phyloP scores from a whole-genome alignment of 306 rosid genomes.

The Sicyos baderoa region DNA sequence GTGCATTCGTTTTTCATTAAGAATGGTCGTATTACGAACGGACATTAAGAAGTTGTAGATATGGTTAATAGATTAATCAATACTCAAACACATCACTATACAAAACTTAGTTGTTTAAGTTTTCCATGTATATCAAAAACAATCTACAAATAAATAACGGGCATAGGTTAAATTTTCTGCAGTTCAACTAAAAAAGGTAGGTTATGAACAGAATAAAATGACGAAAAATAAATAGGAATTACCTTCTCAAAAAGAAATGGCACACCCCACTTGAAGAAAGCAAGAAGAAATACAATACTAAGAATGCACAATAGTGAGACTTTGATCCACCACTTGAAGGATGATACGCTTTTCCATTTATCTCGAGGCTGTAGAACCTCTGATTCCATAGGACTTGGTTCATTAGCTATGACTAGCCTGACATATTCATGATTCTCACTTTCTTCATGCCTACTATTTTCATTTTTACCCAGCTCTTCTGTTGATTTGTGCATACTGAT shows the following conservation, averaged over 20 bases:
- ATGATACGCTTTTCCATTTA: slow-evolving; percentile 35
- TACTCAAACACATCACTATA: not conserved
- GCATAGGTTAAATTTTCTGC: not conserved
- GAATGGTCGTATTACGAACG: not conserved
- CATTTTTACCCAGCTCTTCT: slow-evolving; percentile 43
- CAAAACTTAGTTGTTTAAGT: not conserved
- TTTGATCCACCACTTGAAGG: slow-evolving; percentile 69
- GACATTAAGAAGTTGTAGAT: slow-evolving; percentile 5
- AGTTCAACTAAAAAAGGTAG: not conserved
- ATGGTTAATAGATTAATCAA: not conserved
- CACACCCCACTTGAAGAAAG: slow-evolving; percentile 66
- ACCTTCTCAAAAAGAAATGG: slow-evolving; percentile 89
- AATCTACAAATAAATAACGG: too few species aligned
- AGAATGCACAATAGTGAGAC: slow-evolving; percentile 42
- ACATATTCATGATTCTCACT: slow-evolving; percentile 68
- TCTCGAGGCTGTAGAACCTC: slow-evolving; percentile 48
- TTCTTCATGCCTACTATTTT: slow-evolving; percentile 36
- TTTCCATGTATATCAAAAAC: too few species aligned
- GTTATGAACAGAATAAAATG: not conserved
- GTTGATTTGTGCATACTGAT: slow-evolving; percentile 50
- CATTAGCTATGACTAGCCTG: slow-evolving; percentile 73
- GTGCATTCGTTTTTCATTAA: not conserved
- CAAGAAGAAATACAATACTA: slow-evolving; percentile 31
- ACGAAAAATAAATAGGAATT: slow-evolving; percentile 9
- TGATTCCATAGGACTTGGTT: slow-evolving; percentile 40